Percentiles rank a stretch among this genome's conserved stretches.
These are phyloP conservation scores for Aspergillus sp. DNA, from an alignment of 2,329 filamentous ascomycete species.

Conservation along the genomic window DNA sequence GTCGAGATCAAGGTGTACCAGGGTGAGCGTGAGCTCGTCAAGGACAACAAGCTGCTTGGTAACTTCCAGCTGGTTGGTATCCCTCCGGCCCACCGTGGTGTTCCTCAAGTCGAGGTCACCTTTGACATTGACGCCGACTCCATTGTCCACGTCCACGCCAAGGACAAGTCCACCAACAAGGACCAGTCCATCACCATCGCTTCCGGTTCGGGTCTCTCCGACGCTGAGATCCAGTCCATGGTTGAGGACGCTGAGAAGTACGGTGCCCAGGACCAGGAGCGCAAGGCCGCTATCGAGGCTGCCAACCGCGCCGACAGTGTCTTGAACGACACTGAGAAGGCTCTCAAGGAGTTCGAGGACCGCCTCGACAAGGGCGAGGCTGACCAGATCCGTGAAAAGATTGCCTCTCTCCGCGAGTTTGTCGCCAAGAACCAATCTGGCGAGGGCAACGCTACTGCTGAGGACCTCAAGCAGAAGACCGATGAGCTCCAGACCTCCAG, in stretches of 20 bases:
- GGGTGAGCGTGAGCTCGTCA: constrained; percentile 98
- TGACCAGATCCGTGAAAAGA: constrained; percentile 91
- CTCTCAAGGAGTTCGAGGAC: constrained; percentile 91
- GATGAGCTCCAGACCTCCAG: constrained; percentile 94
- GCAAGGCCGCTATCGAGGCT: constrained; percentile 88
- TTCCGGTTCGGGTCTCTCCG: constrained; percentile 91
- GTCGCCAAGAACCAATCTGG: constrained; percentile 91
- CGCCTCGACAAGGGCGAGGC: constrained; percentile 95
- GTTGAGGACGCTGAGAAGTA: constrained; percentile 97
- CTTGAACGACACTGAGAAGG: constrained; percentile 96
- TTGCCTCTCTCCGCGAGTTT: constrained; percentile 72
- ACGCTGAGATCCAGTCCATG: constrained; percentile 93
- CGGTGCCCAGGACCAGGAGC: constrained; percentile 89
- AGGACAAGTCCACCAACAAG: constrained; percentile 99
- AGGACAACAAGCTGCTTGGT: constrained; percentile 95
- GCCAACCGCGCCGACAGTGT: constrained; percentile 97
- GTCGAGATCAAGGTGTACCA: constrained; percentile 99
- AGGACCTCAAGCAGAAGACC: constrained; percentile 96
- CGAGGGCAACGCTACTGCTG: constrained; percentile 74
- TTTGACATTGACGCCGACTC: constrained; percentile 98
- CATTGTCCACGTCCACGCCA: constrained; percentile 94
- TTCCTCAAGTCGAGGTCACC: constrained; percentile 94
- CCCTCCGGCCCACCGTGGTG: constrained; percentile 88
- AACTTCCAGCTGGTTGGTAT: constrained; percentile 99
- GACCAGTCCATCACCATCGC: constrained; percentile 99